A percentile compares a stretch with the other conserved stretches of the same genome.
phyloP scores from a whole-genome alignment of 225 moss, liverwort and hornwort genomes.

The Climacium dendroides region DNA sequence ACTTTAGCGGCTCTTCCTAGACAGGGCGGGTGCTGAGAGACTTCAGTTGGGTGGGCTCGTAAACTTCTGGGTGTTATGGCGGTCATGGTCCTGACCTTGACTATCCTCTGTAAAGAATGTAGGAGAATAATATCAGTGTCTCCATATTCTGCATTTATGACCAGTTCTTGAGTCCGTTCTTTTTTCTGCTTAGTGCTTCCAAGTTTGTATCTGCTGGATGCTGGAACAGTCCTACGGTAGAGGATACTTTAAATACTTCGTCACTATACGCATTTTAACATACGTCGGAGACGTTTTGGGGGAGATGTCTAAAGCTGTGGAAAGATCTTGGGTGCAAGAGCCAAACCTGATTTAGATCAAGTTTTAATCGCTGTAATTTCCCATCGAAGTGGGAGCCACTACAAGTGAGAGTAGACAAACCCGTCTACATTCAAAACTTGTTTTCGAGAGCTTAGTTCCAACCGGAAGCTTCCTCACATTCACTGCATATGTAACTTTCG shows the following conservation, averaged over 20 bases:
- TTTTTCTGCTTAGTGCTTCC: background rate
- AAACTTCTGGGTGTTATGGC: background rate
- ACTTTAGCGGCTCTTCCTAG: background rate
- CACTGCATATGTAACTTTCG: background rate
- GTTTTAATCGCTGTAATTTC: background rate
- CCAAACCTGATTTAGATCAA: background rate
- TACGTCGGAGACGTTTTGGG: background rate
- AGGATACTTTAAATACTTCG: background rate
- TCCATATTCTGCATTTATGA: background rate
- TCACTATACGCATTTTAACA: background rate
- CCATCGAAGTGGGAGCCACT: background rate
- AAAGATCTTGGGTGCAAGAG: background rate
- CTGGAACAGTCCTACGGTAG: background rate
- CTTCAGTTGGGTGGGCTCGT: background rate
- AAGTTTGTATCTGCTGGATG: background rate
- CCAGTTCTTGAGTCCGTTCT: background rate
- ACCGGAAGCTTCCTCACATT: background rate
- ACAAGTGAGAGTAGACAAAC: background rate
- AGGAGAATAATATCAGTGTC: background rate
- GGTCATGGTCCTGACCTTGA: background rate
- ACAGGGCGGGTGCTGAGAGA: background rate
- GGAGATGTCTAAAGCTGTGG: background rate
- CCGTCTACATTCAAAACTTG: background rate
- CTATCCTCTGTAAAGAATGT: background rate
- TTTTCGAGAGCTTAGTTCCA: background rate